phyloP scores from a whole-genome alignment of 768 basidiomycete genomes.

The Leccinum subgranulosum region DNA sequence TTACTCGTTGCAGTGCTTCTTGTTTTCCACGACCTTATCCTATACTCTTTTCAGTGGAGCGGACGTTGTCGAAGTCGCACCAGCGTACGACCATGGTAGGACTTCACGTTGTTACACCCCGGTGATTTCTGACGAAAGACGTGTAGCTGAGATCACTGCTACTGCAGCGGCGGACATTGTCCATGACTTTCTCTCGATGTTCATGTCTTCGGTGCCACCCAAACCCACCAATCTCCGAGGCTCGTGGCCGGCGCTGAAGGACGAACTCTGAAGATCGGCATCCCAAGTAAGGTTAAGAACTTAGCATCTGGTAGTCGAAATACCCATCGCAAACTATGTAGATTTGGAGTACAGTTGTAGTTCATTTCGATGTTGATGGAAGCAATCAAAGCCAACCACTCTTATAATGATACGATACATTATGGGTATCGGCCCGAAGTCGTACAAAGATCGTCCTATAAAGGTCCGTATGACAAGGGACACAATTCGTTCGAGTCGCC shows the following conservation, averaged over 20 bases:
- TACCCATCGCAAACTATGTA: background rate
- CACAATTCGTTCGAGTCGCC: background rate
- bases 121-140: constrained; percentile 5
- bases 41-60: constrained; percentile 13
- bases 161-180: constrained; percentile 44
- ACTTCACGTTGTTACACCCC: background rate
- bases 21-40: background rate
- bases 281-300: background rate
- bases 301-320: background rate
- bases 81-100: constrained; percentile 27
- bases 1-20: background rate
- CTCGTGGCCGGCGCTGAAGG: constrained; percentile 5
- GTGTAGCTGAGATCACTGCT: constrained; percentile 38
- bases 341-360: background rate
- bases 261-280: constrained; percentile 17
- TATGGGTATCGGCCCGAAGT: constrained; percentile 20
- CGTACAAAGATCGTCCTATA: constrained; percentile 11
- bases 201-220: constrained; percentile 29
- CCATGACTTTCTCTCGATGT: constrained; percentile 43
- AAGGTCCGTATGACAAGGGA: constrained; percentile 17
- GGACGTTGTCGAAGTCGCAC: constrained; percentile 26
- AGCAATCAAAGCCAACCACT: background rate
- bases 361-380: background rate
- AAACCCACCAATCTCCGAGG: constrained; percentile 12
- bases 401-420: constrained; percentile 17